Evolutionary conservation across 306 rosid species (phyloP).

Genomic region (Prunus mongolica): DNA sequence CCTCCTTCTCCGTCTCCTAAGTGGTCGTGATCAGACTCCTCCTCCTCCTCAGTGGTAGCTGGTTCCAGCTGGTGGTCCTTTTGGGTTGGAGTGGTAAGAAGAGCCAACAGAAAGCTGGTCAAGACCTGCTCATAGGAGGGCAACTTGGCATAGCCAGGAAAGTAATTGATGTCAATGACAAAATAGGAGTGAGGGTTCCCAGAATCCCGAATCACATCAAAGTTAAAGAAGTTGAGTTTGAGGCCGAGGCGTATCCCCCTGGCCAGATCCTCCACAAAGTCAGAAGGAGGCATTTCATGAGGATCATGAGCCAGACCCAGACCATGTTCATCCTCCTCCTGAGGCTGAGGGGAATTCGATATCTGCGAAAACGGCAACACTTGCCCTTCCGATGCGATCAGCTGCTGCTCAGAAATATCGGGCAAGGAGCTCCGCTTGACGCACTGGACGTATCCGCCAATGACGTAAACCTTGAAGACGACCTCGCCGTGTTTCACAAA

Average conservation of each 20-base stretch:
- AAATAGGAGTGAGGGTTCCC: conserved; percentile 25
- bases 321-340: conserved; percentile 4
- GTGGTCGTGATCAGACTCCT: too few relatives aligned
- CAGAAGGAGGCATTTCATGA: conserved; percentile 37
- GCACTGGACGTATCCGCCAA: conserved; percentile 45
- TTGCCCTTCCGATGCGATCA: conserved; percentile 16
- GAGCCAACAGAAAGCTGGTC: conserved; percentile 43
- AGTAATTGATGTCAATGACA: conserved; percentile 72
- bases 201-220: conserved; percentile 55
- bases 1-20: too few relatives aligned
- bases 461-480: conserved; percentile 64
- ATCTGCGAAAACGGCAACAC: conserved; percentile 38
- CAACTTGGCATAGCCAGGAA: conserved; percentile 66
- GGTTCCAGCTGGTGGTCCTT: background rate
- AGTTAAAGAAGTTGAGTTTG: conserved; percentile 60
- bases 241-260: conserved; percentile 33
- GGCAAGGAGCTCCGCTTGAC: conserved; percentile 55
- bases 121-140: conserved; percentile 44
- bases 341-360: conserved; percentile 27
- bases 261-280: conserved; percentile 35
- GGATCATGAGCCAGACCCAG: conserved; percentile 13
- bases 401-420: conserved; percentile 31
- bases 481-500: conserved; percentile 75
- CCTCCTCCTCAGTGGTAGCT: too few relatives aligned
- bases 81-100: background rate